phyloP scores from a whole-genome alignment of 345 rosid species.

The Hevea brasiliensis region DNA sequence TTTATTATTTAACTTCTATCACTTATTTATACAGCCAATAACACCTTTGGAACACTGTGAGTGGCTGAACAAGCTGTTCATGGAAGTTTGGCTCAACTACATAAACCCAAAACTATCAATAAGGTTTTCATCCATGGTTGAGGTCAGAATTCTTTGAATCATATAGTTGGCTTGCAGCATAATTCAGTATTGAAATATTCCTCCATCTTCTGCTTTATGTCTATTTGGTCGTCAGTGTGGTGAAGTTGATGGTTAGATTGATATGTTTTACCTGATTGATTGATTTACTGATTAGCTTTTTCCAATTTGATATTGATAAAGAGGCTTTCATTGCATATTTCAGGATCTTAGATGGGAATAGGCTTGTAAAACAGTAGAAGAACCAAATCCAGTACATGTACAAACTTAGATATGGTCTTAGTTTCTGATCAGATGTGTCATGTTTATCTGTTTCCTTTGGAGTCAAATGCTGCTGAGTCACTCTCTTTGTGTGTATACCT shows the following conservation, averaged over 20 bases:
- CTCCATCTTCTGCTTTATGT: neutral
- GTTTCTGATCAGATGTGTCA: neutral
- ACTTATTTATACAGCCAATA: conserved; percentile 49
- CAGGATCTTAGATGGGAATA: neutral
- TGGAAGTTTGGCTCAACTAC: conserved; percentile 77
- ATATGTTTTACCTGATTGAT: neutral
- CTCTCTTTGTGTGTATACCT: neutral
- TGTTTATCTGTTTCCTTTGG: neutral
- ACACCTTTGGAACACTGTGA: conserved; percentile 94
- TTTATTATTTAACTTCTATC: conserved; percentile 4
- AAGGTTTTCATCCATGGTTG: conserved; percentile 72
- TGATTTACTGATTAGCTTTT: neutral
- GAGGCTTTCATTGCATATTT: neutral
- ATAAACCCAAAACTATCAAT: conserved; percentile 65
- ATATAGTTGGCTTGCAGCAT: neutral
- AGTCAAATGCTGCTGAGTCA: neutral
- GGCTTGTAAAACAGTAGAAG: neutral
- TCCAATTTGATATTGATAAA: neutral
- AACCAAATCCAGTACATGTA: neutral
- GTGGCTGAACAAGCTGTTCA: conserved; percentile 86
- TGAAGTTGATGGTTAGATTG: conserved; percentile 5
- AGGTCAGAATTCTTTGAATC: conserved; percentile 49
- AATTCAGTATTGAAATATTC: neutral
- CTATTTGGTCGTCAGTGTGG: neutral
- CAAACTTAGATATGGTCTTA: neutral